These are phyloP conservation scores for Dactylonectria macrodidyma DNA, from an alignment of 2,329 filamentous ascomycete species.

Conservation along the genomic window DNA sequence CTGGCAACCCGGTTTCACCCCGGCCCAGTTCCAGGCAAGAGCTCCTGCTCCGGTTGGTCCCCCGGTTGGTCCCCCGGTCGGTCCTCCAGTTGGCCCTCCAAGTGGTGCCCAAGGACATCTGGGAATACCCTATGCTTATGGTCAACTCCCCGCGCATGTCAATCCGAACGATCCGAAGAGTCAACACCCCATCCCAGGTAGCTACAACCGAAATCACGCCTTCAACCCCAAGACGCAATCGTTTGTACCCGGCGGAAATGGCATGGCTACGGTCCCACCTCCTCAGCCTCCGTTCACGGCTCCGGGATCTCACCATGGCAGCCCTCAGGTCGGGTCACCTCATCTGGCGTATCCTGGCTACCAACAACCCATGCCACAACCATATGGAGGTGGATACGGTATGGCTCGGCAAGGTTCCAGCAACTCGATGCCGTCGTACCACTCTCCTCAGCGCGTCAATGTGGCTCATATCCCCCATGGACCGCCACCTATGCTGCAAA, in stretches of 20 bases:
- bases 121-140: conserved; percentile 78
- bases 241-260: conserved; percentile 79
- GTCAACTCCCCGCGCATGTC: conserved; percentile 80
- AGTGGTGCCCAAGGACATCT: conserved; percentile 48
- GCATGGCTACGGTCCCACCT: conserved; percentile 64
- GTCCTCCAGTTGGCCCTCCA: conserved; percentile 36
- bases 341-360: conserved; percentile 66
- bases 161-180: conserved; percentile 80
- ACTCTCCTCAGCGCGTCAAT: conserved; percentile 52
- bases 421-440: conserved; percentile 67
- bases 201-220: conserved; percentile 81
- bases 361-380: conserved; percentile 62
- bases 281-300: conserved; percentile 65
- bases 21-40: conserved; percentile 50
- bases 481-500: conserved; percentile 55
- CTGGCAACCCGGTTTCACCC: conserved; percentile 57
- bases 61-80: conserved; percentile 32
- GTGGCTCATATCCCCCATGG: conserved; percentile 56
- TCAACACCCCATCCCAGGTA: conserved; percentile 88
- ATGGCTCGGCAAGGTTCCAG: conserved; percentile 72
- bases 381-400: conserved; percentile 65
- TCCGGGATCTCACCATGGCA: conserved; percentile 65
- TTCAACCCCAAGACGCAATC: conserved; percentile 97
- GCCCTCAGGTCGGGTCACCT: conserved; percentile 67
- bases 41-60: conserved; percentile 41